Evolutionary conservation across 1,284 basidiomycete genomes (phyloP), one percentile per base, ranked within the genome.

Genomic region (Boletus nobilissimus): DNA sequence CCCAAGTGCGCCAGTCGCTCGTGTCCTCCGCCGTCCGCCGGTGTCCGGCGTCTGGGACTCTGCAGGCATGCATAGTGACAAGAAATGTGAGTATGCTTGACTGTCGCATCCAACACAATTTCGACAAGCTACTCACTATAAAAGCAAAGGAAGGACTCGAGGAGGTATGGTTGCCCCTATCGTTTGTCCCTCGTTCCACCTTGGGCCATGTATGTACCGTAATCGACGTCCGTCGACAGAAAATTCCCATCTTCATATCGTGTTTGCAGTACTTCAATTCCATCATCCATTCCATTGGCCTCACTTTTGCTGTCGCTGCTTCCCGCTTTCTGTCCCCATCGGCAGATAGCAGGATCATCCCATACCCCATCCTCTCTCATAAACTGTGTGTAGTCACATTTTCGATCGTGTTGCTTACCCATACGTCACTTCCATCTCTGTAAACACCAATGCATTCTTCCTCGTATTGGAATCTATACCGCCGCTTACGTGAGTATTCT

Each of bases 211-310:
- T 57, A 34, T 11, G 43, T 29, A 19, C 65, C n/a, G 24, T 38
- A 32, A 69, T 69, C 84, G 57, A 85, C 74, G 29, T 65, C 34
- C 72, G 46, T 43, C 11, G 60, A 64, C 81, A 95, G 93, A 89
- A 88, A 81, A 94, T 96, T 40, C 95, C 95, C 3, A 91, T 94
- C 26, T 94, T 95, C 82, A 89, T 96, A 40, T 91, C 92, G 11
- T 93, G 92, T 82, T 88, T 96, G 69, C 93, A 95, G 83, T 90
- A 94, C 74, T 85, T 95, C 79, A 94, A 94, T 84, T 90, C 92
- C 8, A 89, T 95, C 78, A 83, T 95, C 13, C 89, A 94, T 70
- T 91, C 93, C 10, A 82, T 95, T 38, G 94, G 94, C 10, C 87
- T 92, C 75, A 92, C 91, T 96, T 66, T 86, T 94, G 65, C 85